These are phyloP conservation scores for Torulaspora maleeae DNA, from an alignment of 805 yeast genomes.

Conservation along the genomic window DNA sequence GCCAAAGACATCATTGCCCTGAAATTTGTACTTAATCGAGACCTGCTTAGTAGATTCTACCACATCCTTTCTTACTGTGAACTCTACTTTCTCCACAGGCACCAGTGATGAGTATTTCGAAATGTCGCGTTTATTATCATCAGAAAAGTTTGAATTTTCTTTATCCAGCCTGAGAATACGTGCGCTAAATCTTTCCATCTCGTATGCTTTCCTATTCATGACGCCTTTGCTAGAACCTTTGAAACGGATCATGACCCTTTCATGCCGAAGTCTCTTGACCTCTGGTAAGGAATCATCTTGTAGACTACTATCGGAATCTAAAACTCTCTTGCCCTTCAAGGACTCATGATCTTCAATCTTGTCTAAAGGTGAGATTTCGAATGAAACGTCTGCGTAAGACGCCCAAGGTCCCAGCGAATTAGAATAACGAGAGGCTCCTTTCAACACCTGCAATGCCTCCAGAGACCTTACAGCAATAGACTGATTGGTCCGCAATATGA, in stretches of 20 bases:
- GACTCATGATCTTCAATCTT: constrained; percentile 41
- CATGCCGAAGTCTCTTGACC: constrained; percentile 38
- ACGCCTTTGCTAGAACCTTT: constrained; percentile 49
- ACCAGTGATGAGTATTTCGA: constrained; percentile 47
- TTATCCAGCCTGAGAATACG: constrained; percentile 21
- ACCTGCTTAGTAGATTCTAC: constrained; percentile 8
- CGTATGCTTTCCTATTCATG: constrained; percentile 38
- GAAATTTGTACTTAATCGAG: constrained; percentile 37
- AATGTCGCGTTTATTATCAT: constrained; percentile 3
- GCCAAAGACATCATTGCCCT: constrained; percentile 71
- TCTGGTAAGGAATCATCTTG: constrained; percentile 19
- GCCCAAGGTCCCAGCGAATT: constrained; percentile 68
- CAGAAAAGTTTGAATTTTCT: constrained; percentile 12
- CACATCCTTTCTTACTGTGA: constrained; percentile 36
- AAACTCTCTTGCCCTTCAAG: constrained; percentile 25
- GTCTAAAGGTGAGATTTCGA: constrained; percentile 62
- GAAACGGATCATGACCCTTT: constrained; percentile 49
- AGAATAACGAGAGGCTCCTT: constrained; percentile 60
- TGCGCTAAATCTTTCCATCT: constrained; percentile 34
- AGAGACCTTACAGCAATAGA: constrained; percentile 44
- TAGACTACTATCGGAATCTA: neutral
- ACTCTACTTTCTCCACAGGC: constrained; percentile 54
- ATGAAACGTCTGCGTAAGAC: constrained; percentile 61
- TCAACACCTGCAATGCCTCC: constrained; percentile 51
- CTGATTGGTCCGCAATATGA: constrained; percentile 37